Base-by-base conservation (phyloP, 2,329 filamentous ascomycete species). In the Sporothrix curviconia region DNA sequence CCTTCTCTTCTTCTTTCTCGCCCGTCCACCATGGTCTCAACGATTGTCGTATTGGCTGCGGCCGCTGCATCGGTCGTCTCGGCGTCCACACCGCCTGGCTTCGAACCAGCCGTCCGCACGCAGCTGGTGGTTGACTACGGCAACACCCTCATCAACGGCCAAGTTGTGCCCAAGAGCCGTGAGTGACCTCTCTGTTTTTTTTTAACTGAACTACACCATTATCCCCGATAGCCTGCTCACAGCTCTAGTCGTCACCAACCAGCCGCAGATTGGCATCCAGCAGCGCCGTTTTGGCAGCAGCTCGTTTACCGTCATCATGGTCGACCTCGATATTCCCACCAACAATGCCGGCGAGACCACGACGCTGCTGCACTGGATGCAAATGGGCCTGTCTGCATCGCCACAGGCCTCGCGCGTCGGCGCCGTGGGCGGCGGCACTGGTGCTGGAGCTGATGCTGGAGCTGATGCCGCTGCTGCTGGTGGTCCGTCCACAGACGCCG, bases 261-360 rank as follows among this genome's bases (percentile, higher is more conserved):
- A 59, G 28, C 62, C 62, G 7, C 46, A 50, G 32, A 40, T 64
- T 57, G 62, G 56, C 22, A 75, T 73, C 7, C 61, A 64, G 42
- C 66, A 66, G 60, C 67, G 66, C 47, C 66, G n/a, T n/a, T n/a
- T 77, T n/a, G 67, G 65, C 17, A 74, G 74, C 51, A 68, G 68
- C 52, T 73, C 71, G 4, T 76, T 72, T 61, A 70, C 72, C 14
- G 66, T 75, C 32, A 55, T 75, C 58, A 75, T 75, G 73, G 66
- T 76, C 47, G 72, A 75, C 59, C 69, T 79, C 6, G 77, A 78
- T 62, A 80, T 73, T 68, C 77, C 73, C 46, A 75, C 74, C 11
- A 71, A 68, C 61, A 68, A 28, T 39, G 7, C 70, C 67, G 59
- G 69, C 44, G 51, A 64, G 46, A 74, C 72, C 9, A 66, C 63